Percentiles rank a stretch among this genome's conserved stretches.
Evolutionary conservation across 805 yeast species (phyloP).

Genomic region (Teunomyces kruisii): DNA sequence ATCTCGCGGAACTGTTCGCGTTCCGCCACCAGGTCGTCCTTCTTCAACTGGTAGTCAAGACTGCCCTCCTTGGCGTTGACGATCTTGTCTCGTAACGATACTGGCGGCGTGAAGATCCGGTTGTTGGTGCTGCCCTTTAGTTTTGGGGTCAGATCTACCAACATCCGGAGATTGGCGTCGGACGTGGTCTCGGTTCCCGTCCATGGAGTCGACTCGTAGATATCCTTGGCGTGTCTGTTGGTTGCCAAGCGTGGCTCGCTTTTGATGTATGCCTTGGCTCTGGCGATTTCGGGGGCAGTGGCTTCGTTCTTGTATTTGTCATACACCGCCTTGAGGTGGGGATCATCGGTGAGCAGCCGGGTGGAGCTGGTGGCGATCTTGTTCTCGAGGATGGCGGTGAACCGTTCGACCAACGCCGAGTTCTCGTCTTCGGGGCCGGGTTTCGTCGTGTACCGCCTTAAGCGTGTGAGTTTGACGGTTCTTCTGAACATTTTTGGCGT

Average conservation of each 20-base stretch:
- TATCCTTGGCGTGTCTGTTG: constrained; percentile 31
- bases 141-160: constrained; percentile 48
- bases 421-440: constrained; percentile 2
- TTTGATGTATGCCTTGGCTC: constrained; percentile 21
- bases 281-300: background rate
- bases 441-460: background rate
- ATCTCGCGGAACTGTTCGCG: constrained; percentile 55
- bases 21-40: constrained; percentile 14
- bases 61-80: constrained; percentile 63
- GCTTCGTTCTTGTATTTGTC: constrained; percentile 13
- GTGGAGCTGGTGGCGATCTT: constrained; percentile 11
- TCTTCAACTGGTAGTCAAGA: constrained; percentile 58
- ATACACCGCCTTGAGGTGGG: constrained; percentile 14
- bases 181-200: constrained; percentile 49
- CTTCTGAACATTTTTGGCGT: background rate
- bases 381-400: constrained; percentile 31
- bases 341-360: constrained; percentile 16
- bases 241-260: constrained; percentile 28
- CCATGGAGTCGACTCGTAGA: constrained; percentile 55
- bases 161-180: constrained; percentile 55
- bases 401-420: constrained; percentile 31
- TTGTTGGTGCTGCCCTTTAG: constrained; percentile 27
- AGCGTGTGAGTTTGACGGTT: background rate
- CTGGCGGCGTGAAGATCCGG: constrained; percentile 19
- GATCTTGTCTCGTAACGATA: constrained; percentile 40